Percentiles rank a stretch among this genome's conserved stretches.
These are phyloP conservation scores for Phytopythium oedochilum DNA, from an alignment of 352 stramenopile species.

Conservation along the genomic window DNA sequence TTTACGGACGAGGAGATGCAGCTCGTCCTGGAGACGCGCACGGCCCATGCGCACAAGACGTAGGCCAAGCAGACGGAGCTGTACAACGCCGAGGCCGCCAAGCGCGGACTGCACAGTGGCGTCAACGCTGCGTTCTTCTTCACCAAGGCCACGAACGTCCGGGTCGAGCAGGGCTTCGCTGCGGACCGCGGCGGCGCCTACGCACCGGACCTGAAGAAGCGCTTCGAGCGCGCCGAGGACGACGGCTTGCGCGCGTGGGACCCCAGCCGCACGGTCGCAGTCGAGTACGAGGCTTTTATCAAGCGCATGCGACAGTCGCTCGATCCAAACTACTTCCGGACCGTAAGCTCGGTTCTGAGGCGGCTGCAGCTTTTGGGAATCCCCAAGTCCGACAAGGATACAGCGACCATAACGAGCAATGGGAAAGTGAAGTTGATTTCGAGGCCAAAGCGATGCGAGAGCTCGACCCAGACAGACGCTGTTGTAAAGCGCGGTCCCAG, in stretches of 20 bases:
- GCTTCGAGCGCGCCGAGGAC: neutral
- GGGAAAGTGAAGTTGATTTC: too few species aligned
- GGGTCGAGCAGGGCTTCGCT: neutral
- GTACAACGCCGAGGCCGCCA: neutral
- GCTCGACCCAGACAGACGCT: neutral
- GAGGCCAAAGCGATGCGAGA: too few species aligned
- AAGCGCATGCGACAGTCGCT: neutral
- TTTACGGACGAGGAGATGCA: neutral
- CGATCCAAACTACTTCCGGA: neutral
- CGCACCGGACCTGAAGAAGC: neutral
- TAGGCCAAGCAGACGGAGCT: neutral
- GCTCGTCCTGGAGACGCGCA: neutral
- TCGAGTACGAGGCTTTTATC: neutral
- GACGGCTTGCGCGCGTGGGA: neutral
- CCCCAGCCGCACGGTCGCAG: neutral
- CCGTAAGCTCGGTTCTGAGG: neutral
- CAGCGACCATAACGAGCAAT: too few species aligned
- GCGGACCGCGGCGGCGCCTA: neutral
- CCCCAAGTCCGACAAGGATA: too few species aligned
- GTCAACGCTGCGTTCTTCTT: neutral
- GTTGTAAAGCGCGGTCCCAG: neutral
- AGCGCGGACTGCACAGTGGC: neutral
- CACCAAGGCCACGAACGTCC: neutral
- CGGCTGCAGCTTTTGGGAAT: neutral
- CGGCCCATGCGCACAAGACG: neutral